Conservation (phyloP, 345 rosid species). For the Eutrema japonicum region DNA sequence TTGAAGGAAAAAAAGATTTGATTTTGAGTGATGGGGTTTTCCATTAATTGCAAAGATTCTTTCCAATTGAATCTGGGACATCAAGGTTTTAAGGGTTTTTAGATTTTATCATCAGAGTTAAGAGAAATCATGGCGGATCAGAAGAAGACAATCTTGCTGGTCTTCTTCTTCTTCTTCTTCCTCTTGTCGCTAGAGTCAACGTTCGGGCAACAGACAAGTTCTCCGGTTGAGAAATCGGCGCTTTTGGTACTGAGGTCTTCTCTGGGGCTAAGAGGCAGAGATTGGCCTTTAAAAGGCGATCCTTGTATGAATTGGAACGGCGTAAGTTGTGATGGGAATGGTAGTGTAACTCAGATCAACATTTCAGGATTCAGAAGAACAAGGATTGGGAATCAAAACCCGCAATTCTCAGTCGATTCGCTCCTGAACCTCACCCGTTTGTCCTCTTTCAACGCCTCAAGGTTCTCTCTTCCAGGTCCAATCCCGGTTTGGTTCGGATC, state of each 20-base stretch:
- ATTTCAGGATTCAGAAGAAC: slow-evolving; percentile 92
- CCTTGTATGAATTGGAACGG: slow-evolving; percentile 87
- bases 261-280: slow-evolving; percentile 75
- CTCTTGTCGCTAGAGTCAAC: slow-evolving; percentile 59
- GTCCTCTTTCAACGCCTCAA: slow-evolving; percentile 77
- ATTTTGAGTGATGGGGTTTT: slow-evolving; percentile 10
- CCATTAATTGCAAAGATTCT: slow-evolving; percentile 25
- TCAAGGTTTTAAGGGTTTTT: slow-evolving; percentile 31
- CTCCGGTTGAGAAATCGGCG: slow-evolving; percentile 60
- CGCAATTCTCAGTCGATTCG: slow-evolving; percentile 71
- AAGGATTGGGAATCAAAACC: slow-evolving; percentile 70
- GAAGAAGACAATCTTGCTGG: slow-evolving; percentile 32
- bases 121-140: slow-evolving; percentile 70
- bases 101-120: slow-evolving; percentile 32
- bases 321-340: slow-evolving; percentile 57
- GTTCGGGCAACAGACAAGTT: slow-evolving; percentile 64
- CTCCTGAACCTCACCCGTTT: slow-evolving; percentile 72
- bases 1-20: slow-evolving; percentile 9
- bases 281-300: slow-evolving; percentile 84
- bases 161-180: slow-evolving; percentile 47
- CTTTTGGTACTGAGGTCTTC: slow-evolving; percentile 78
- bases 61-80: slow-evolving; percentile 1
- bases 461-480: slow-evolving; percentile 78
- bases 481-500: slow-evolving; percentile 81
- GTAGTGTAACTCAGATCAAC: slow-evolving; percentile 68